Evolutionary conservation across 2,329 filamentous ascomycete species (phyloP).

Genomic region (Fusarium sarcochroum): DNA sequence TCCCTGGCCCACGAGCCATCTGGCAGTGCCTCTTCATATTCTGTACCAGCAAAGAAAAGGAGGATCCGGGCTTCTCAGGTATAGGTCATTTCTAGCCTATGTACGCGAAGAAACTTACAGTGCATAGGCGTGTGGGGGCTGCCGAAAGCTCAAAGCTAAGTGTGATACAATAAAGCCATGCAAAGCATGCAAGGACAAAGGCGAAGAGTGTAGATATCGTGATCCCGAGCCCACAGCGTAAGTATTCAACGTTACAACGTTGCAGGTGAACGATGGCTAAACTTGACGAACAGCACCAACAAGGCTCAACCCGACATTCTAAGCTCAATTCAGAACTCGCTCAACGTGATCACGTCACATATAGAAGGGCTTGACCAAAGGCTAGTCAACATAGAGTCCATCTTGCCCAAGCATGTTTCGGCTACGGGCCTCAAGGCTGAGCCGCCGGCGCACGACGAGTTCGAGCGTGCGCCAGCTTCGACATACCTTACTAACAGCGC

Average conservation of each 20-base stretch:
- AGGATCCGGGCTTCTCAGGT: constrained; percentile 76
- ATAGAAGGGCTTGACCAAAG: constrained; percentile 57
- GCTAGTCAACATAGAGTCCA: constrained; percentile 54
- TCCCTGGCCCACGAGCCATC: constrained; percentile 54
- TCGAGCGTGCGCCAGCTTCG: constrained; percentile 43
- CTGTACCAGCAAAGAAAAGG: constrained; percentile 67
- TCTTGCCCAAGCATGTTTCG: constrained; percentile 41
- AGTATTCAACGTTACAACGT: constrained; percentile 49
- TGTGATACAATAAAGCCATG: constrained; percentile 89
- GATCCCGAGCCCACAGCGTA: constrained; percentile 94
- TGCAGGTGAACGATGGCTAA: constrained; percentile 20
- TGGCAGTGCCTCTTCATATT: constrained; percentile 60
- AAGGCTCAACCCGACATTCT: constrained; percentile 73
- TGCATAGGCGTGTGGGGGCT: constrained; percentile 90
- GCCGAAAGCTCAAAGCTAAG: constrained; percentile 88
- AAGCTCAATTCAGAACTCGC: constrained; percentile 56
- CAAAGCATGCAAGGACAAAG: constrained; percentile 91
- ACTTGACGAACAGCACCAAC: constrained; percentile 62
- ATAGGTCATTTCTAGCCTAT: background rate
- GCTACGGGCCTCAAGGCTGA: constrained; percentile 49
- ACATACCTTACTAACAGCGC: constrained; percentile 44
- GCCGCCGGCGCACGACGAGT: constrained; percentile 49
- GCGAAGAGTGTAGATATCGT: constrained; percentile 86
- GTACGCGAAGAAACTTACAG: constrained; percentile 27
- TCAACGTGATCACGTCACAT: constrained; percentile 55